Percentiles rank a stretch among this genome's conserved stretches.
phyloP scores from a whole-genome alignment of 148 eudicot species.

The Rhododendron griersonianum region DNA sequence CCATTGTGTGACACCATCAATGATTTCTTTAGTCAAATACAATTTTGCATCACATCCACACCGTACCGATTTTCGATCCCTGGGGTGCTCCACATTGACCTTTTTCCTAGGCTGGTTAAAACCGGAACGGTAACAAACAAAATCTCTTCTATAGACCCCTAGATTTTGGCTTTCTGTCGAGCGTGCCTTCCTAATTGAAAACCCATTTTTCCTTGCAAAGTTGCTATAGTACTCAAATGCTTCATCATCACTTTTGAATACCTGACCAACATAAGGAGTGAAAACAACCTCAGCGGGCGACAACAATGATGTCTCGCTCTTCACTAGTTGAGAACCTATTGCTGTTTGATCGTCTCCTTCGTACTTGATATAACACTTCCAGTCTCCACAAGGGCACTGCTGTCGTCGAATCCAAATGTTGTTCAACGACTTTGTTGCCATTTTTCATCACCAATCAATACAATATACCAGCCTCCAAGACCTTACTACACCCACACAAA shows the following conservation, averaged over 20 bases:
- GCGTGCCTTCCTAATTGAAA: conserved; percentile 73
- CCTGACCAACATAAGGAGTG: conserved; percentile 63
- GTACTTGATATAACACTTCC: conserved; percentile 59
- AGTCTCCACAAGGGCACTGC: conserved; percentile 76
- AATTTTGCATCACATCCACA: conserved; percentile 82
- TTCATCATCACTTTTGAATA: conserved; percentile 56
- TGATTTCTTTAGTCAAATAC: conserved; percentile 61
- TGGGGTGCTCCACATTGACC: conserved; percentile 56
- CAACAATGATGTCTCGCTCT: conserved; percentile 19
- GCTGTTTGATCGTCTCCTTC: conserved; percentile 43
- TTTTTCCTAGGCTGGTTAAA: conserved; percentile 64
- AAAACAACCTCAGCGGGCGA: conserved; percentile 29
- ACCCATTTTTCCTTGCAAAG: conserved; percentile 65
- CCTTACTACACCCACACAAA: neutral
- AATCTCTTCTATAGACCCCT: conserved; percentile 69
- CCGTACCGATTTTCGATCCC: conserved; percentile 71
- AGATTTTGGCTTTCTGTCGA: conserved; percentile 59
- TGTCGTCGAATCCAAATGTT: conserved; percentile 60
- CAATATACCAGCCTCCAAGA: neutral
- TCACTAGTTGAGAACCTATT: conserved; percentile 24
- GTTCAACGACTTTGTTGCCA: conserved; percentile 33
- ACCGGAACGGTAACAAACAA: conserved; percentile 75
- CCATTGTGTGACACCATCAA: conserved; percentile 57
- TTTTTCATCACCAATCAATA: conserved; percentile 3
- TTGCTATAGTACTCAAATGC: conserved; percentile 55